Evolutionary conservation across 306 rosid species (phyloP), one percentile per base, ranked within the genome.

Genomic region (Alnus glutinosa): DNA sequence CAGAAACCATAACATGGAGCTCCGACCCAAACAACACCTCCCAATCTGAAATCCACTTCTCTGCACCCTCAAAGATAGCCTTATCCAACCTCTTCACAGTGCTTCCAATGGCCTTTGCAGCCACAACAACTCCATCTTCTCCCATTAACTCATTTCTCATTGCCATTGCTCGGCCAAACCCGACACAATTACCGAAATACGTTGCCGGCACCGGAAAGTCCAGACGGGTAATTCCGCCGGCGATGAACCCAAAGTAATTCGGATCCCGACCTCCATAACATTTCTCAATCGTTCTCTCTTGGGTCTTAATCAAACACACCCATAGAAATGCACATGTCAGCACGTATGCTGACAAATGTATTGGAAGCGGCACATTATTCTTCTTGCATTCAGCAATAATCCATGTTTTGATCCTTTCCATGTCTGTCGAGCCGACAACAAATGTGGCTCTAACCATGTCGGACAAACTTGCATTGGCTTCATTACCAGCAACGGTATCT

Each of bases 31-130:
- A 9, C 13, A 85, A 74, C 59, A 23, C 80, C 50, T 79, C 78
- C 89, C 87, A 84, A 58, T 84, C 89, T 64, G 81, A 68, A 9
- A 90, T 70, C 91, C 91, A 90, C 12, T 74, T 81, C 61, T 84
- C 85, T 11, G 85, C 86, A 46, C 51, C 87, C 2, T 18, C 80
- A 1, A 90, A 74, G 39, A 87, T 61, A 14, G 58, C 80, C 28
- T 71, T 58, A 55, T 81, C 88, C 67, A 87, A 63, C 48, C 55
- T 83, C 81, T 83, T 86, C 46, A 90, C 18, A 0, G 88, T 79
- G 39, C 61, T 59, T 55, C 86, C 87, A 36, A 86, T 84, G 3
- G 86, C 86, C 70, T 42, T 83, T 0, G 89, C 85, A 5, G 88
- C 94, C 4, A 70, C 50, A 39, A 84, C 58, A 18, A 88, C 4